Base-by-base conservation (phyloP, 1,284 basidiomycete species). In the Papiliotrema nemorosa region DNA sequence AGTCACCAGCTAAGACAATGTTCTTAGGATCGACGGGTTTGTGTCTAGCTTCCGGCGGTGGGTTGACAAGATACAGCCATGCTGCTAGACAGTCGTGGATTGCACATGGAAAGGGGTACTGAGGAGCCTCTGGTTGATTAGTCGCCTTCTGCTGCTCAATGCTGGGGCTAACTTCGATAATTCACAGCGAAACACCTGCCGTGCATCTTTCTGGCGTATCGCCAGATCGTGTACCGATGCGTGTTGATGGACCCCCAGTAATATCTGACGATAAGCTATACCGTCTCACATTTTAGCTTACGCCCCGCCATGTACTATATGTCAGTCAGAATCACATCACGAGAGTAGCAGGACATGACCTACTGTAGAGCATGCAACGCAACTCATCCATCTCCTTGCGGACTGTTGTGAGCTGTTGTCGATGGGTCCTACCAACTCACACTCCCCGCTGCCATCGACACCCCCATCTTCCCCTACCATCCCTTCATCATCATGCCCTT, bases 81-180 rank as follows among this genome's bases (percentile, higher is more conserved):
- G 90, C 85, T 1, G 91, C 87, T 10, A 96, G 66, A 42, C 84
- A 78, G 71, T 96, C 92, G 66, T 94, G 90, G 14, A 97, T 76
- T 0, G 87, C 90, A 62, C 94, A 97, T 0, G 94, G 94, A 74
- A 97, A 98, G 0, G 94, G 94, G 60, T 93, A 96, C 73, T 96
- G 91, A 0, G 92, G 92, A 12, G 92, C 84, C 36, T 82, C 70
- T 74, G 49, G 21, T 31, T 22, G 27, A 35, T 47, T 31, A 41
- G 22, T 21, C 22, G 6, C 6, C n/a, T n/a, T 13, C n/a, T 29
- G 18, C 1, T 31, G 26, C 12, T 31, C 29, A 21, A 50, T n/a
- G 4, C 22, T 46, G 24, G 49, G 39, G 55, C 67, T 34, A 41
- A 72, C 71, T 69, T 36, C 91, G 82, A 69, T 96, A 96, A 64